Percentiles rank a stretch among this genome's conserved stretches.
Conservation (phyloP, 2,329 filamentous ascomycete species). For the Boeremia lycopersici region DNA sequence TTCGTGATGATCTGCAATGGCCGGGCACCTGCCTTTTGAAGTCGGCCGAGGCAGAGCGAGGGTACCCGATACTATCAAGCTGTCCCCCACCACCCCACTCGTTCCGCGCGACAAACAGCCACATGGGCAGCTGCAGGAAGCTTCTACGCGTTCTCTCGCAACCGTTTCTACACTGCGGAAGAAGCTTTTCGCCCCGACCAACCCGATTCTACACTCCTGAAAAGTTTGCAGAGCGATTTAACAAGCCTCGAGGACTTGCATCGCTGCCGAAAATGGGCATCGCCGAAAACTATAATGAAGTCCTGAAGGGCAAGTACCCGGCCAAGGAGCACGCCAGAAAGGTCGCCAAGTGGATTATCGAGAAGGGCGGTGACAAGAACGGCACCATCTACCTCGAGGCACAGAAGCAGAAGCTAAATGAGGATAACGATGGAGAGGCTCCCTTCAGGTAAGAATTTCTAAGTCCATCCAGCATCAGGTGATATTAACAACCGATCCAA, state of each 20-base stretch:
- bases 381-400: constrained; percentile 89
- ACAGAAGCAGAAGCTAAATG: constrained; percentile 77
- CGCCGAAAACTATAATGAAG: constrained; percentile 42
- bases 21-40: constrained; percentile 28
- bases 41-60: constrained; percentile 9
- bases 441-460: constrained; percentile 70
- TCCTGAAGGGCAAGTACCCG: constrained; percentile 69
- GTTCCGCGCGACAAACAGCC: constrained; percentile 18
- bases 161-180: constrained; percentile 14
- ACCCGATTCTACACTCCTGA: constrained; percentile 3
- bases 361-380: constrained; percentile 65
- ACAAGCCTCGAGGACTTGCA: constrained; percentile 12
- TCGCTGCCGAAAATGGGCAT: constrained; percentile 33
- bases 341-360: constrained; percentile 78
- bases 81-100: constrained; percentile 36
- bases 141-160: constrained; percentile 22
- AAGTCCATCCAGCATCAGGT: background rate
- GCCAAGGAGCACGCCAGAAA: constrained; percentile 85
- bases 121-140: constrained; percentile 24
- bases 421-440: constrained; percentile 85
- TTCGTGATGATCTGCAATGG: constrained; percentile 1
- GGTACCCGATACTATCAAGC: constrained; percentile 29
- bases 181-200: constrained; percentile 10
- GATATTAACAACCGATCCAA: constrained; percentile 42
- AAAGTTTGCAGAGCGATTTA: constrained; percentile 6